These are phyloP conservation scores for Purpureocillium lavendulum DNA, from an alignment of 2,329 filamentous ascomycete genomes.

Conservation along the genomic window DNA sequence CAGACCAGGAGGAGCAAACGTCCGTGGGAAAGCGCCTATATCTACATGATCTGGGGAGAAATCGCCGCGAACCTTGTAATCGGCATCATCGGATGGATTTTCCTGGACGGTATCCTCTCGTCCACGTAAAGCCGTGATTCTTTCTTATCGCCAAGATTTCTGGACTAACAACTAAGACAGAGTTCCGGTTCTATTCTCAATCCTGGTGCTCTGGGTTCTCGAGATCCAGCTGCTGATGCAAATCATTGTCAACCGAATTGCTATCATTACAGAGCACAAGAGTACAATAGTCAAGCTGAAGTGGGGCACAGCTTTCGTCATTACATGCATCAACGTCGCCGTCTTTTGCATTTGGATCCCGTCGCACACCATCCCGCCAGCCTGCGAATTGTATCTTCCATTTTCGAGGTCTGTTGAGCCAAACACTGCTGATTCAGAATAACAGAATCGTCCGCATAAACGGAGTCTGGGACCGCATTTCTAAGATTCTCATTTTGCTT, in stretches of 20 bases:
- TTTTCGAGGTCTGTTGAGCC: no score
- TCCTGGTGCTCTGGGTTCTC: conserved; percentile 31
- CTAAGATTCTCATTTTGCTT: conserved; percentile 42
- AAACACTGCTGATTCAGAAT: not conserved
- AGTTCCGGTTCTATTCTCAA: conserved; percentile 24
- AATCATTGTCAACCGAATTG: conserved; percentile 47
- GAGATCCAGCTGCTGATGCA: conserved; percentile 43
- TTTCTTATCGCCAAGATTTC: no score
- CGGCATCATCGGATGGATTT: conserved; percentile 29
- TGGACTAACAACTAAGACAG: conserved; percentile 13
- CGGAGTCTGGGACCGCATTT: conserved; percentile 41
- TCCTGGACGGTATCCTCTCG: conserved; percentile 24
- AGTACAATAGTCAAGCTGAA: conserved; percentile 31
- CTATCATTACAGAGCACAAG: conserved; percentile 34
- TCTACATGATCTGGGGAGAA: conserved; percentile 39
- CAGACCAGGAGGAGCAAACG: conserved; percentile 28
- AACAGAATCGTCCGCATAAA: conserved; percentile 32
- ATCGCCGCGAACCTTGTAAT: conserved; percentile 29
- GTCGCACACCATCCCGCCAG: conserved; percentile 29
- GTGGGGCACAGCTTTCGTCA: conserved; percentile 33
- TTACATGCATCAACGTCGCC: conserved; percentile 41
- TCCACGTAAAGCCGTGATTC: conserved; percentile 22
- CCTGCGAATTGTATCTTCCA: conserved; percentile 23
- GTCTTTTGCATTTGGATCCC: conserved; percentile 49
- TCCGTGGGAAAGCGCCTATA: conserved; percentile 25